Conservation (phyloP, 352 stramenopile species). For the Globisporangium iwayamae region DNA sequence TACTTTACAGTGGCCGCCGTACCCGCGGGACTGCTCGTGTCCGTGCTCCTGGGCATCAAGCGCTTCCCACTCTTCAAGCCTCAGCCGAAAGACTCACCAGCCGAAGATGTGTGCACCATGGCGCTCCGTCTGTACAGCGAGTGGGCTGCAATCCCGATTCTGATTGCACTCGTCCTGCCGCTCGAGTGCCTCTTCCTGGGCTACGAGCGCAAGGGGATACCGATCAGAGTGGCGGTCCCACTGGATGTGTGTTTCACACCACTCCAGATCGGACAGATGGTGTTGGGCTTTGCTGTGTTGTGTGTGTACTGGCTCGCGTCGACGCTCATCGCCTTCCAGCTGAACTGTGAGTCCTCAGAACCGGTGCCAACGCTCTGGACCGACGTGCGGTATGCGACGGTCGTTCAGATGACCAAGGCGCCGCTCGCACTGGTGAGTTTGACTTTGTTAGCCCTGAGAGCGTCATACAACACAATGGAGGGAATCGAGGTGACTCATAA, state of each 20-base stretch:
- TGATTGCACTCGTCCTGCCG: slow-evolving; percentile 52
- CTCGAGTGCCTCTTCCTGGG: slow-evolving; percentile 54
- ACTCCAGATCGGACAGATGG: slow-evolving; percentile 26
- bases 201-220: slow-evolving; percentile 23
- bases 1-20: slow-evolving; percentile 44
- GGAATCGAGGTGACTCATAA: not conserved
- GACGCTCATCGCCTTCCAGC: slow-evolving; percentile 40
- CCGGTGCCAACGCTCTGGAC: slow-evolving; percentile 58
- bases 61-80: slow-evolving; percentile 67
- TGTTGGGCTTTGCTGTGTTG: slow-evolving; percentile 22
- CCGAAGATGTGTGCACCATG: slow-evolving; percentile 50
- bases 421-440: slow-evolving; percentile 46
- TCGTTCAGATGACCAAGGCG: slow-evolving; percentile 33
- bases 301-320: slow-evolving; percentile 30
- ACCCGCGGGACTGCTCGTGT: slow-evolving; percentile 26
- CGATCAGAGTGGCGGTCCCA: slow-evolving; percentile 20
- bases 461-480: not conserved
- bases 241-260: slow-evolving; percentile 37
- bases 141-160: slow-evolving; percentile 39
- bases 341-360: slow-evolving; percentile 54
- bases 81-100: slow-evolving; percentile 34
- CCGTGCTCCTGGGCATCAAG: slow-evolving; percentile 35
- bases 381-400: slow-evolving; percentile 41
- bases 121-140: slow-evolving; percentile 50
- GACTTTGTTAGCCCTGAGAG: not conserved